These are phyloP conservation scores for Phialocephala subalpina DNA, from an alignment of 2,329 filamentous ascomycete species.

Conservation along the genomic window DNA sequence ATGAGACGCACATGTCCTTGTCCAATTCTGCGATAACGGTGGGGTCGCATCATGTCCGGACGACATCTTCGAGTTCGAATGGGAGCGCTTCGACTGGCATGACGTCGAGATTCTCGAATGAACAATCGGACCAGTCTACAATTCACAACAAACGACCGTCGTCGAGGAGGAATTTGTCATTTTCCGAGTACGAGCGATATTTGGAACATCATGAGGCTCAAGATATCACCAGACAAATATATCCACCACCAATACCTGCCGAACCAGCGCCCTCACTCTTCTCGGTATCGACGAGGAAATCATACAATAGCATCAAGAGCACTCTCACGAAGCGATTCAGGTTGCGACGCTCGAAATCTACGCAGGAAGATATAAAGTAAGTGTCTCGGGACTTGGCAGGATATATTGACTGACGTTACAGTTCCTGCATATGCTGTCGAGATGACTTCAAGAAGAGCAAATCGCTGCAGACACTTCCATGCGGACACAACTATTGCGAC, in stretches of 20 bases:
- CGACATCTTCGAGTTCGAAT: slow-evolving; percentile 39
- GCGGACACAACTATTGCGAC: slow-evolving; percentile 65
- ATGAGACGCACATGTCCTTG: slow-evolving; percentile 27
- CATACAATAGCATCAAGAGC: slow-evolving; percentile 39
- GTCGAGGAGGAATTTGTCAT: slow-evolving; percentile 38
- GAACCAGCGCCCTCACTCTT: slow-evolving; percentile 41
- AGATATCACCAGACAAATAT: slow-evolving; percentile 21
- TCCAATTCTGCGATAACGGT: slow-evolving; percentile 38
- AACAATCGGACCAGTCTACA: slow-evolving; percentile 23
- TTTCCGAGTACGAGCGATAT: slow-evolving; percentile 43
- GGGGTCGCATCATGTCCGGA: slow-evolving; percentile 36
- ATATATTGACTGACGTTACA: slow-evolving; percentile 42
- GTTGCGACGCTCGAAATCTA: slow-evolving; percentile 31
- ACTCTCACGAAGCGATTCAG: slow-evolving; percentile 36
- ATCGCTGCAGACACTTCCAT: slow-evolving; percentile 59
- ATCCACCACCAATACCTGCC: slow-evolving; percentile 27
- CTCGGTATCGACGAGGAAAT: slow-evolving; percentile 40
- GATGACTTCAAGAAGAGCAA: slow-evolving; percentile 57
- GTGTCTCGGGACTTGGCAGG: not conserved
- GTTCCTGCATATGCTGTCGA: slow-evolving; percentile 65
- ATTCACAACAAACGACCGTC: slow-evolving; percentile 26
- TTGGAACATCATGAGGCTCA: slow-evolving; percentile 35
- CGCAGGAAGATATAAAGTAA: slow-evolving; percentile 38
- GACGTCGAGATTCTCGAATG: slow-evolving; percentile 40
- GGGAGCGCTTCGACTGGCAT: slow-evolving; percentile 39